Conservation (phyloP, 2,329 filamentous ascomycete species). For the Aspergillus quadricinctus region DNA sequence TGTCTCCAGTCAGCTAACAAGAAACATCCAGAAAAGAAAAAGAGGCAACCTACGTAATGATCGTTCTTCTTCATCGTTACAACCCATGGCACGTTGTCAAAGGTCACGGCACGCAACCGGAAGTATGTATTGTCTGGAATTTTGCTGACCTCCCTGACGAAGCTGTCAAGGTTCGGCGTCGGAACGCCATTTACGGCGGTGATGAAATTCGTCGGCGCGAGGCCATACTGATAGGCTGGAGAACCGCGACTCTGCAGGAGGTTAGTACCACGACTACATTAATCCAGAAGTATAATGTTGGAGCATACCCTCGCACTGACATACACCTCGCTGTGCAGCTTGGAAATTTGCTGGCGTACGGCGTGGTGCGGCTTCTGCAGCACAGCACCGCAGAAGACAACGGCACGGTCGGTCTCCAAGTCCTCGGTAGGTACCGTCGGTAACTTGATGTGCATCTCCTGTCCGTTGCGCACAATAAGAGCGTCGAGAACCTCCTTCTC, state of each 20-base stretch:
- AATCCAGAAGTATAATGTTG: neutral
- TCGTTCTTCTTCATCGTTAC: constrained; percentile 99
- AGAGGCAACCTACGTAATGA: constrained; percentile 62
- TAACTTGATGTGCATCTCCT: constrained; percentile 72
- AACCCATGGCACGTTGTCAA: constrained; percentile 98
- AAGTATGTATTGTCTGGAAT: constrained; percentile 98
- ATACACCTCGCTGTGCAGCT: constrained; percentile 93
- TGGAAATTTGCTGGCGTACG: constrained; percentile 94
- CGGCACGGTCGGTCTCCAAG: constrained; percentile 84
- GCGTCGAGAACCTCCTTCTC: constrained; percentile 77
- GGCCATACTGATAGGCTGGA: constrained; percentile 81
- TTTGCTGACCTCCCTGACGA: constrained; percentile 74
- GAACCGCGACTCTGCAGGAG: constrained; percentile 63
- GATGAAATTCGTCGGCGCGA: constrained; percentile 96
- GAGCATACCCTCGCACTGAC: constrained; percentile 69
- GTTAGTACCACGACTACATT: constrained; percentile 7
- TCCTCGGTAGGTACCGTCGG: constrained; percentile 84
- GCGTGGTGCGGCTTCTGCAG: constrained; percentile 92
- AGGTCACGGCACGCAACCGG: constrained; percentile 93
- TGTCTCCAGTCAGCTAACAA: constrained; percentile 17
- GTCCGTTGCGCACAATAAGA: constrained; percentile 76
- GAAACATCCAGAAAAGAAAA: neutral
- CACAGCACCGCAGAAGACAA: constrained; percentile 93
- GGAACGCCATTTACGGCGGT: constrained; percentile 88
- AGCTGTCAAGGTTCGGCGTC: constrained; percentile 76